phyloP scores from a whole-genome alignment of 371 early-diverging fungal genomes.

The Sporodiniella umbellata region DNA sequence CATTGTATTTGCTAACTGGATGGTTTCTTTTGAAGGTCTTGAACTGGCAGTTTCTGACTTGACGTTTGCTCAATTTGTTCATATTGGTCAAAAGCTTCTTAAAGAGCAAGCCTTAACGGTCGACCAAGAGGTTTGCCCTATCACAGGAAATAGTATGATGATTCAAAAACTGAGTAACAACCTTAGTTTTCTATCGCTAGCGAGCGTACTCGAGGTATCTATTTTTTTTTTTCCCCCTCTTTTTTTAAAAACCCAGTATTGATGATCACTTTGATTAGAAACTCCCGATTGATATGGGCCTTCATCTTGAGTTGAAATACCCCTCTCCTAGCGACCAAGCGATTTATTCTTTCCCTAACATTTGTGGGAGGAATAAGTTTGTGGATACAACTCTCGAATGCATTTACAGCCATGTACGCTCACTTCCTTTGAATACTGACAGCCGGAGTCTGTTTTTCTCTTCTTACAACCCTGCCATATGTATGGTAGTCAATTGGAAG shows the following conservation, averaged over 20 bases:
- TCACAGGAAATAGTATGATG: conserved; percentile 36
- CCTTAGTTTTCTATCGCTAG: conserved; percentile 65
- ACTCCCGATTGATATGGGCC: conserved; percentile 72
- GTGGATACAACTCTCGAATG: conserved; percentile 82
- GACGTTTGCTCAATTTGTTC: conserved; percentile 54
- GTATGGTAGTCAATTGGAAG: conserved; percentile 94
- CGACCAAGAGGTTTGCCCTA: conserved; percentile 17
- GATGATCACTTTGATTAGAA: too few species aligned
- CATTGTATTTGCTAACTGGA: conserved; percentile 79
- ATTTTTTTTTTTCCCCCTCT: too few species aligned
- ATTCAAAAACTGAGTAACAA: conserved; percentile 35
- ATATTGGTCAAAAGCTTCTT: conserved; percentile 34
- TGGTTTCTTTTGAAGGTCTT: conserved; percentile 55
- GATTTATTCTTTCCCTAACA: conserved; percentile 49
- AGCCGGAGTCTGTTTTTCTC: conserved; percentile 67
- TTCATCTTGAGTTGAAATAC: conserved; percentile 83
- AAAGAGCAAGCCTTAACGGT: not conserved
- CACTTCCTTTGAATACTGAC: conserved; percentile 26
- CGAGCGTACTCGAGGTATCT: conserved; percentile 77
- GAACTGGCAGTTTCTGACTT: conserved; percentile 61
- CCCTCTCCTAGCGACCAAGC: conserved; percentile 64
- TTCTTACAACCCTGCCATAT: conserved; percentile 86
- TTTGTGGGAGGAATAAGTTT: conserved; percentile 70
- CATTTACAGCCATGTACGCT: conserved; percentile 68
- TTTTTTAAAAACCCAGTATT: too few species aligned